A percentile compares a stretch with the other conserved stretches of the same genome.
phyloP scores from a whole-genome alignment of 2,329 filamentous ascomycete species.

The Aspergillus texensis region DNA sequence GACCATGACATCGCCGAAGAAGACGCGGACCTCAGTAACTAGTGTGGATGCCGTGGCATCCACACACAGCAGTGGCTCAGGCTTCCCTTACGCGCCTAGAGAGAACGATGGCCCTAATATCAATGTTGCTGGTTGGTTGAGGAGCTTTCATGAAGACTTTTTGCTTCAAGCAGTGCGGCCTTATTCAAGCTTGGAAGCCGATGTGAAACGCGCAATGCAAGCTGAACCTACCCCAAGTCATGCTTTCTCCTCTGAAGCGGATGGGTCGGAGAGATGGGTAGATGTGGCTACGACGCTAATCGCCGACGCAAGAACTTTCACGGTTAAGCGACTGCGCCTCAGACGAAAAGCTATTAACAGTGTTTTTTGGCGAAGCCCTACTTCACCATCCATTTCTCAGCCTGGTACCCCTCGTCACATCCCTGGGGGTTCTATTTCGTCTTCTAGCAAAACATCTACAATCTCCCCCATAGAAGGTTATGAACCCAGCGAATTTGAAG shows the following conservation, averaged over 20 bases:
- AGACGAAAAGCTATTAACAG: conserved; percentile 46
- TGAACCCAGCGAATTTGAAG: conserved; percentile 44
- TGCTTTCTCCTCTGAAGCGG: conserved; percentile 37
- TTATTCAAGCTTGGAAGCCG: conserved; percentile 54
- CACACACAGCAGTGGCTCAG: conserved; percentile 44
- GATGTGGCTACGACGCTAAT: conserved; percentile 61
- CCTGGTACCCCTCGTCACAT: conserved; percentile 29
- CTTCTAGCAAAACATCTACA: conserved; percentile 29
- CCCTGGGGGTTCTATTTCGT: conserved; percentile 24
- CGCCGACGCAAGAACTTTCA: conserved; percentile 57
- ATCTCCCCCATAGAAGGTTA: conserved; percentile 21
- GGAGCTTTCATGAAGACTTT: conserved; percentile 61
- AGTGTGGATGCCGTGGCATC: conserved; percentile 55
- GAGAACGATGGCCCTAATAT: conserved; percentile 51
- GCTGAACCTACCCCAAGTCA: conserved; percentile 52
- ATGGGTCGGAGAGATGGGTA: conserved; percentile 53
- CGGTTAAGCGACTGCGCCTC: conserved; percentile 59
- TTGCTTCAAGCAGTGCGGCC: conserved; percentile 60
- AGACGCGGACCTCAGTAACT: conserved; percentile 51
- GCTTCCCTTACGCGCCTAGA: conserved; percentile 32
- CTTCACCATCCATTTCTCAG: conserved; percentile 26
- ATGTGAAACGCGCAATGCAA: conserved; percentile 60
- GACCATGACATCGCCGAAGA: conserved; percentile 45
- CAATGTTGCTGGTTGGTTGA: conserved; percentile 62
- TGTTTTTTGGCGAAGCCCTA: conserved; percentile 20